phyloP scores from a whole-genome alignment of 192 early-diverging fungal species.

The Backusella westeae region DNA sequence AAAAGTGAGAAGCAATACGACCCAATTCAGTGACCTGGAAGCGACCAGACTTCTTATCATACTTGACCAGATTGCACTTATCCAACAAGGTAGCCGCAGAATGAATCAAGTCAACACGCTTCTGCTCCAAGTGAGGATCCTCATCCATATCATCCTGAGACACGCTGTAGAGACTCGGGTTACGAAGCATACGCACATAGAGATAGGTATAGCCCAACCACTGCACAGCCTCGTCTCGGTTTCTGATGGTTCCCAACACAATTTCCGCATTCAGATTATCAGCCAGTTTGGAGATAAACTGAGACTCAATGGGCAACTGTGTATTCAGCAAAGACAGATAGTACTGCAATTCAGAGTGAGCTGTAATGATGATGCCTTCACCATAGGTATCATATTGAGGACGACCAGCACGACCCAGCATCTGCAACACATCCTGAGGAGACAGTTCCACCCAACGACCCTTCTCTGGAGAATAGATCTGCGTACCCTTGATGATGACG shows the following conservation, averaged over 20 bases:
- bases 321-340: conserved; percentile 93
- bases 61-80: conserved; percentile 91
- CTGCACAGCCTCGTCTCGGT: conserved; percentile 90
- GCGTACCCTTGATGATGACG: conserved; percentile 98
- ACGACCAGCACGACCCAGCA: conserved; percentile 96
- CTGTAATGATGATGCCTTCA: conserved; percentile 96
- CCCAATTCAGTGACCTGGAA: conserved; percentile 91
- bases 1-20: conserved; percentile 95
- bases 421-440: conserved; percentile 97
- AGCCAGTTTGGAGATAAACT: conserved; percentile 82
- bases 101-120: conserved; percentile 89
- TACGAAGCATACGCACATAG: conserved; percentile 94
- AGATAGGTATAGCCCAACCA: conserved; percentile 97
- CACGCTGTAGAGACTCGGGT: conserved; percentile 85
- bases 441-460: conserved; percentile 94
- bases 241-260: conserved; percentile 87
- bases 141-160: conserved; percentile 64
- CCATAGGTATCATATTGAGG: conserved; percentile 95
- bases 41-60: conserved; percentile 88
- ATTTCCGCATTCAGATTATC: conserved; percentile 98
- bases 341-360: conserved; percentile 90
- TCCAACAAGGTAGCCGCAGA: conserved; percentile 84
- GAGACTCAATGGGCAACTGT: conserved; percentile 97
- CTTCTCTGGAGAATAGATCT: conserved; percentile 95
- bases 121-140: conserved; percentile 79